Evolutionary conservation across 2,329 filamentous ascomycete species (phyloP).

Genomic region (Thelonectria blattea): DNA sequence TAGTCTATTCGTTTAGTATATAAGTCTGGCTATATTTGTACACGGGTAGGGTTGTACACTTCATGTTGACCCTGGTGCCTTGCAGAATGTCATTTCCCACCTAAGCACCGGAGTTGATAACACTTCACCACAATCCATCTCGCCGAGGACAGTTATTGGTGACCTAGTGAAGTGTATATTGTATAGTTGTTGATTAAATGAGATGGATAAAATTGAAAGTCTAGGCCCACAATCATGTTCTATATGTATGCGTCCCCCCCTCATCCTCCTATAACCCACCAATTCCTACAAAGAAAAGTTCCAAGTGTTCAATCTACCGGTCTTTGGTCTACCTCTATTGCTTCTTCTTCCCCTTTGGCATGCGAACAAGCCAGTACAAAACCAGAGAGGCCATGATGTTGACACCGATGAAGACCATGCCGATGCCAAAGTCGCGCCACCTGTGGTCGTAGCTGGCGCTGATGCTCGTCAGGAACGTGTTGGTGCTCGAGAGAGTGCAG

Average conservation of each 20-base stretch:
- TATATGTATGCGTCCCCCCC: background rate
- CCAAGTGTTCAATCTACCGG: background rate
- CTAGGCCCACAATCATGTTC: background rate
- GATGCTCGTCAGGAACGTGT: conserved; percentile 47
- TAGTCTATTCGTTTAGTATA: too few relatives aligned
- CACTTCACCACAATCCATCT: too few relatives aligned
- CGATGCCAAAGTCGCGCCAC: conserved; percentile 65
- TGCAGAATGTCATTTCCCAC: too few relatives aligned
- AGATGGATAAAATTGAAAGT: background rate
- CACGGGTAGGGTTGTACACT: too few relatives aligned
- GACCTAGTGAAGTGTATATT: background rate
- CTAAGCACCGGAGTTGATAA: too few relatives aligned
- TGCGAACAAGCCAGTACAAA: conserved; percentile 56
- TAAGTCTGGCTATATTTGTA: too few relatives aligned
- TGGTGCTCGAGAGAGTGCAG: conserved; percentile 49
- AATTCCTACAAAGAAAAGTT: background rate
- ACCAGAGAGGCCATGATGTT: conserved; percentile 57
- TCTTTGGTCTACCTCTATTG: background rate
- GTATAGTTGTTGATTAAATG: background rate
- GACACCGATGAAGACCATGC: conserved; percentile 60
- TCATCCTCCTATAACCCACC: background rate
- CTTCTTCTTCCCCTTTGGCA: conserved; percentile 46
- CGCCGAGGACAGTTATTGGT: background rate
- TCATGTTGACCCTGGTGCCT: too few relatives aligned
- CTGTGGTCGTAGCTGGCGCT: conserved; percentile 56